A percentile compares a stretch with the other conserved stretches of the same genome.
phyloP scores from a whole-genome alignment of 805 yeast species.

The Gaillardinia entomophila region DNA sequence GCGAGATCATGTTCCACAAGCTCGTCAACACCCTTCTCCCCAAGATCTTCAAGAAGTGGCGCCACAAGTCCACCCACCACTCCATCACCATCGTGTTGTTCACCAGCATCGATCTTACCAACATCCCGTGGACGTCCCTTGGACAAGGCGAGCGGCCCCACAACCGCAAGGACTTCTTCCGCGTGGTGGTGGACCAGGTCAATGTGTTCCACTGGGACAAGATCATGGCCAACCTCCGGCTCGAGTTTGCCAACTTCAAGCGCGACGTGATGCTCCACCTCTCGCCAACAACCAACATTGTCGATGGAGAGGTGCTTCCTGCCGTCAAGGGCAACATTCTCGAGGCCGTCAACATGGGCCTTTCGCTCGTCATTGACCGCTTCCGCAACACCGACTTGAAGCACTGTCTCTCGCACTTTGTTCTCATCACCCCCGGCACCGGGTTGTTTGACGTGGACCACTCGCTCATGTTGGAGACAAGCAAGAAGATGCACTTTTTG shows the following conservation, averaged over 20 bases:
- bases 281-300: slow-evolving; percentile 6
- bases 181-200: slow-evolving; percentile 94
- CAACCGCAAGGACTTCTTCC: slow-evolving; percentile 70
- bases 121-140: slow-evolving; percentile 48
- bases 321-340: slow-evolving; percentile 84
- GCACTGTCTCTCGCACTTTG: slow-evolving; percentile 86
- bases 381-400: slow-evolving; percentile 81
- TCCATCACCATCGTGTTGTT: slow-evolving; percentile 83
- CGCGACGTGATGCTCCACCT: slow-evolving; percentile 57
- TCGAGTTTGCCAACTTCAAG: slow-evolving; percentile 79
- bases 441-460: slow-evolving; percentile 92
- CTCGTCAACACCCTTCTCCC: slow-evolving; percentile 91
- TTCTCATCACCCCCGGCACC: slow-evolving; percentile 85
- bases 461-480: slow-evolving; percentile 66
- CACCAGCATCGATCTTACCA: slow-evolving; percentile 66
- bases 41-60: slow-evolving; percentile 81
- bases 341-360: slow-evolving; percentile 82
- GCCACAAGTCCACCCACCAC: slow-evolving; percentile 82
- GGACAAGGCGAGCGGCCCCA: slow-evolving; percentile 68
- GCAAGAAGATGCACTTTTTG: slow-evolving; percentile 65
- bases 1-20: slow-evolving; percentile 89
- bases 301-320: slow-evolving; percentile 69
- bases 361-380: slow-evolving; percentile 69
- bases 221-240: slow-evolving; percentile 80
- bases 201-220: slow-evolving; percentile 84